phyloP scores from a whole-genome alignment of 345 rosid genomes.

The Citrus cavaleriei region DNA sequence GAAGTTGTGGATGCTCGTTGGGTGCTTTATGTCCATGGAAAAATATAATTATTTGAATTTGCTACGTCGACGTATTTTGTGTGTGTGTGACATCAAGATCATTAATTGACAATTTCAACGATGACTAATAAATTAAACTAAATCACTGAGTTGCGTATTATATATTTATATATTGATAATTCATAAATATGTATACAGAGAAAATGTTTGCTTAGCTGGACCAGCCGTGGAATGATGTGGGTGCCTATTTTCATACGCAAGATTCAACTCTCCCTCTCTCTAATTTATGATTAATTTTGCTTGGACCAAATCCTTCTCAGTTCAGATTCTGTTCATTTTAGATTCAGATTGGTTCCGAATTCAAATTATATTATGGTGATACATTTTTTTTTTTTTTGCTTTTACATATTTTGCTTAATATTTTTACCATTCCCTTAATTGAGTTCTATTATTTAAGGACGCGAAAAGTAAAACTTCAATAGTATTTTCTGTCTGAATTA shows the following conservation, averaged over 20 bases:
- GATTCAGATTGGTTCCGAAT: background rate
- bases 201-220: conserved; percentile 26
- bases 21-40: conserved; percentile 15
- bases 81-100: no score
- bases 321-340: background rate
- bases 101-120: background rate
- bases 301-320: background rate
- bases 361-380: no score
- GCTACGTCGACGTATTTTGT: background rate
- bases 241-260: background rate
- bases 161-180: no score
- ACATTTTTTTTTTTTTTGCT: no score
- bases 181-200: background rate
- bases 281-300: background rate
- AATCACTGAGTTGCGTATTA: no score
- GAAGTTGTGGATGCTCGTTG: conserved; percentile 9
- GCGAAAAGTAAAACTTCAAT: no score
- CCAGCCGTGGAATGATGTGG: conserved; percentile 14
- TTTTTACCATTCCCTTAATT: no score
- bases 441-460: no score
- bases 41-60: background rate
- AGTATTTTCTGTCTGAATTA: no score
- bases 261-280: background rate
- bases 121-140: no score
- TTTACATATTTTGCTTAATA: no score